Evolutionary conservation across 352 stramenopile genomes (phyloP), one percentile per base, ranked within the genome.

Genomic region (Globisporangium rhizosaccharum): DNA sequence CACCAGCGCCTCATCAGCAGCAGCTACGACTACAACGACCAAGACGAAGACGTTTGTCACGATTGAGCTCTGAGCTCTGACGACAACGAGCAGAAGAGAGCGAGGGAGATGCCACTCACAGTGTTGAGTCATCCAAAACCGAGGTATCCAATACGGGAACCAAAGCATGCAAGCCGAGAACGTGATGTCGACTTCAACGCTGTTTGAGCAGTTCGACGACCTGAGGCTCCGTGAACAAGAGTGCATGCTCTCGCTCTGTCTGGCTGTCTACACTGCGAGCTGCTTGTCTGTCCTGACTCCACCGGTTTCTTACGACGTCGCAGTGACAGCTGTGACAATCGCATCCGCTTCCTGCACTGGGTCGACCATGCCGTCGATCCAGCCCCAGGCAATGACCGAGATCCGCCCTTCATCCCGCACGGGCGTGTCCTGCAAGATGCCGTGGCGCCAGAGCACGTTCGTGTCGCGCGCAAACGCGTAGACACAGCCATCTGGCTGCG

Each of bases 401-500:
- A 98, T 97, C 49, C 94, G 79, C 17, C 94, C 94, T 68, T 97
- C 92, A 17, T 87, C 71, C 56, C 79, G 76, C 65, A 94, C 79
- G 1, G 95, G 81, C 41, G 85, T 71, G 63, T 96, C 80, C 53
- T 91, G 69, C 17, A 97, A 66, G 26, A 98, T 88, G 52, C 94
- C 94, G 66, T 98, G 94, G 65, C 86, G 94, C 88, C 89, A 98
- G 17, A 88, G 73, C 65, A 98, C 88, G 72, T 98, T 98, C 42
- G 90, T 96, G 76, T 97, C 92, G n/a, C 86, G 78, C 17, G 87
- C 72, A 66, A 98, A 97, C 23, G 84, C 87, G 73, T 98, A 97
- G 11, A 97, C 76, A 53, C 87, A 96, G 70, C 92, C 91, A 57
- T 98, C 96, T 9, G 84, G 82, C 74, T 98, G 94, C 50, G 94